Evolutionary conservation across 2,329 filamentous ascomycete genomes (phyloP), one percentile per base, ranked within the genome.

Genomic region (Apiospora koreana): DNA sequence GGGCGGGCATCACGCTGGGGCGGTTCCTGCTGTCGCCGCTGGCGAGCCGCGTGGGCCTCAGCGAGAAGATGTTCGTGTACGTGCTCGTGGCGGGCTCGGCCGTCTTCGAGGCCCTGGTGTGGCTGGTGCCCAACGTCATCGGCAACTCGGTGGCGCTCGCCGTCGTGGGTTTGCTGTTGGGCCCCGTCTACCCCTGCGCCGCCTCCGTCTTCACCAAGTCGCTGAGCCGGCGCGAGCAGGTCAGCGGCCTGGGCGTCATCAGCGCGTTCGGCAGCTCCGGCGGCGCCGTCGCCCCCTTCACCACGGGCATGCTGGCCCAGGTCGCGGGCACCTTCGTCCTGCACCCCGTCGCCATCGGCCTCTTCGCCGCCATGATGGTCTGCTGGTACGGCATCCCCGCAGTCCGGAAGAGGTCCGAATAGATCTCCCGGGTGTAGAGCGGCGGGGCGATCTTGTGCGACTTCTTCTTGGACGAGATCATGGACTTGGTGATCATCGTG

Each of bases 141-240:
- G 90, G 90, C 18, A 86, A 92, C 73, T 89, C 91, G 23, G 90
- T 93, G 1, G 87, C 89, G 2, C 87, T 93, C 3, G 83, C 89
- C 80, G 81, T 96, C 31, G 86, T 96, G 23, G 94, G 94, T 16
- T 80, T 96, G 9, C 80, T 96, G 41, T 83, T 97, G 0, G 94
- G 94, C 0, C 93, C 94, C 0, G 86, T 97, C 5, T 97, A 94
- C 76, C 93, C 94, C 0, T 94, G 92, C 77, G 88, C 91, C 0
- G 86, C 88, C 3, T 87, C 88, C 0, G 84, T 93, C 7, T 91
- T 93, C 74, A 86, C 90, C 69, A 83, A 87, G 48, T 81, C 86
- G 45, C 85, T 94, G 78, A 86, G 86, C 21, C 82, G 87, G 21
- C 82, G 85, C 48, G 83, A 93, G 69, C 88, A 90, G 72, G 86